Conservation (phyloP, 2,329 filamentous ascomycete genomes). For the Cladosporium sp. region DNA sequence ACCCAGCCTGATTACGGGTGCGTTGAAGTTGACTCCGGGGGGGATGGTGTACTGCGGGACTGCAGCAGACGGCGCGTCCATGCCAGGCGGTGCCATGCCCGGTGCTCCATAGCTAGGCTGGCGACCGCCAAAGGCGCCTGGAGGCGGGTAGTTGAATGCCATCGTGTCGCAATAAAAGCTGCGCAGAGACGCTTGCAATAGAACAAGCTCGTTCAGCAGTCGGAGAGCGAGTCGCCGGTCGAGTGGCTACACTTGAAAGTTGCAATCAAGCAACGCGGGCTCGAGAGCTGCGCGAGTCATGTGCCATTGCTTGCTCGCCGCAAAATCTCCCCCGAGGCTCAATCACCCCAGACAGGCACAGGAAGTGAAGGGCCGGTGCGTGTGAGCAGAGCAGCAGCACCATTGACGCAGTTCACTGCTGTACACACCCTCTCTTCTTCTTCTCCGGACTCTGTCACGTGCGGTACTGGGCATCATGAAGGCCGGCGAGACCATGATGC, state of each 20-base stretch:
- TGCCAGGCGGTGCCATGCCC: constrained; percentile 61
- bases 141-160: constrained; percentile 36
- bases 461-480: constrained; percentile 19
- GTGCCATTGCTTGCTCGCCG: constrained; percentile 7
- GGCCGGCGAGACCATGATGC: constrained; percentile 28
- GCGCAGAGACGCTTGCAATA: no score
- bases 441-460: background rate
- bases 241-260: background rate
- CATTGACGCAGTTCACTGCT: background rate
- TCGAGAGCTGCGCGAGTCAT: constrained; percentile 4
- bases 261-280: background rate
- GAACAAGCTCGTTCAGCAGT: no score
- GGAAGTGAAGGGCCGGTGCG: background rate
- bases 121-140: constrained; percentile 62
- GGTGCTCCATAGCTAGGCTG: constrained; percentile 67
- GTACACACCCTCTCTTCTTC: background rate
- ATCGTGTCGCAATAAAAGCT: constrained; percentile 16
- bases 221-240: background rate
- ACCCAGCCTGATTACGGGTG: constrained; percentile 89
- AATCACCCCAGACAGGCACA: background rate
- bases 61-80: constrained; percentile 73
- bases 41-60: constrained; percentile 68
- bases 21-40: constrained; percentile 94
- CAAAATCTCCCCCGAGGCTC: constrained; percentile 10
- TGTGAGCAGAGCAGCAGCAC: background rate